Conservation (phyloP, 352 stramenopile genomes). For the Phytophthora sp. region DNA sequence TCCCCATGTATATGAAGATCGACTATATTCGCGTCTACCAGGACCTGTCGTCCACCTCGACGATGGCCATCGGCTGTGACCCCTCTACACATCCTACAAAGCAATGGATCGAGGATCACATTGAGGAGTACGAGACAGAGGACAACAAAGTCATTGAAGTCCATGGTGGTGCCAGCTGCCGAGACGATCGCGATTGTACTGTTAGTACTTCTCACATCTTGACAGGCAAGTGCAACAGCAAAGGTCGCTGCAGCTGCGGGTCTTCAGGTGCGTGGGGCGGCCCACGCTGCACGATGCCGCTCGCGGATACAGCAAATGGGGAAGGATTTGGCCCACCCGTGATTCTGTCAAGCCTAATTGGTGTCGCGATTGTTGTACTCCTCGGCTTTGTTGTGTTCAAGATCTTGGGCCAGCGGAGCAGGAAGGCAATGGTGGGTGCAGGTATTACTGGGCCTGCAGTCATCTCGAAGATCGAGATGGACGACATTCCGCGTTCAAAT, state of each 20-base stretch:
- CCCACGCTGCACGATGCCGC: slow-evolving; percentile 46
- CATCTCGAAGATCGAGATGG: slow-evolving; percentile 33
- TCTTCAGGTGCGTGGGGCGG: slow-evolving; percentile 47
- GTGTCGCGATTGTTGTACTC: slow-evolving; percentile 12
- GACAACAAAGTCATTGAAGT: slow-evolving; percentile 55
- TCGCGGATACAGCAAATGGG: slow-evolving; percentile 24
- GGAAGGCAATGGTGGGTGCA: slow-evolving; percentile 24
- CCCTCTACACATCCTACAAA: slow-evolving; percentile 54
- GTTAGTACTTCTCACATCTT: slow-evolving; percentile 36
- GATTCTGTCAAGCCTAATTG: slow-evolving; percentile 22
- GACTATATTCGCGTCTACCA: slow-evolving; percentile 70
- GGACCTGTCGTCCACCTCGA: slow-evolving; percentile 41
- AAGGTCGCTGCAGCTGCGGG: slow-evolving; percentile 34
- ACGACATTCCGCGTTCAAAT: slow-evolving; percentile 20
- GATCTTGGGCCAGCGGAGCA: slow-evolving; percentile 26
- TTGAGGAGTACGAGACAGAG: slow-evolving; percentile 51
- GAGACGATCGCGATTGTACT: slow-evolving; percentile 49
- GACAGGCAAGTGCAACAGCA: slow-evolving; percentile 41
- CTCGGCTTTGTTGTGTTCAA: slow-evolving; percentile 32
- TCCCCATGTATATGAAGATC: slow-evolving; percentile 67
- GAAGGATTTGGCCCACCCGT: slow-evolving; percentile 53
- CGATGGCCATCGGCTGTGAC: slow-evolving; percentile 61
- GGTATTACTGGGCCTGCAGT: slow-evolving; percentile 18
- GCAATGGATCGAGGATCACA: slow-evolving; percentile 57
- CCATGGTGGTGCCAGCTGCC: slow-evolving; percentile 46